Conservation (phyloP, 768 basidiomycete species). For the Dacryopinax spathularia region DNA sequence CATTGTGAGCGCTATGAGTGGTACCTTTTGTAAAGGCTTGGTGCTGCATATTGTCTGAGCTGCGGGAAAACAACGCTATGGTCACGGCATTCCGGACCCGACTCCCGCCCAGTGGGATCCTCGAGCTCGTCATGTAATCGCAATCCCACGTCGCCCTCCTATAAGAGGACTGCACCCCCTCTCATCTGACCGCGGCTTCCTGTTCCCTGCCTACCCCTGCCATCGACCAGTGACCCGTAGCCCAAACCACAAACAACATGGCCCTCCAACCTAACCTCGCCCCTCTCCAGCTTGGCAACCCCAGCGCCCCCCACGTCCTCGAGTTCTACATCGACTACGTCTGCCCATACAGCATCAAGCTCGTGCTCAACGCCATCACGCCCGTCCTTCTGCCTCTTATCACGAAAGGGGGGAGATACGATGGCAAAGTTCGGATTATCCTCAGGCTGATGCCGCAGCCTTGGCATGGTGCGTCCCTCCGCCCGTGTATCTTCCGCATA, state of each 20-base stretch:
- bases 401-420: constrained; percentile 32
- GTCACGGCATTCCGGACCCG: too few species aligned
- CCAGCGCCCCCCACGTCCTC: constrained; percentile 56
- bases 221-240: background rate
- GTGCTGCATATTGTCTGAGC: too few species aligned
- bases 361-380: constrained; percentile 45
- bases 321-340: constrained; percentile 81
- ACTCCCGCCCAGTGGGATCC: too few species aligned
- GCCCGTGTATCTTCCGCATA: background rate
- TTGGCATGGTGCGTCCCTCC: constrained; percentile 29
- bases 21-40: too few species aligned
- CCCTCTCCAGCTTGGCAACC: constrained; percentile 46
- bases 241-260: constrained; percentile 32
- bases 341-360: constrained; percentile 54
- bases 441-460: constrained; percentile 24
- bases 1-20: too few species aligned
- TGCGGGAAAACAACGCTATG: too few species aligned
- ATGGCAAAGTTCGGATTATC: constrained; percentile 51
- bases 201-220: too few species aligned
- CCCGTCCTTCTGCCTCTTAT: constrained; percentile 38
- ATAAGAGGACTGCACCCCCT: too few species aligned
- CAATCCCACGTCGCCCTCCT: too few species aligned
- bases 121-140: too few species aligned
- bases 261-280: constrained; percentile 62
- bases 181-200: background rate